Base-by-base conservation (phyloP, 345 rosid species). In the Litchi chinensis region DNA sequence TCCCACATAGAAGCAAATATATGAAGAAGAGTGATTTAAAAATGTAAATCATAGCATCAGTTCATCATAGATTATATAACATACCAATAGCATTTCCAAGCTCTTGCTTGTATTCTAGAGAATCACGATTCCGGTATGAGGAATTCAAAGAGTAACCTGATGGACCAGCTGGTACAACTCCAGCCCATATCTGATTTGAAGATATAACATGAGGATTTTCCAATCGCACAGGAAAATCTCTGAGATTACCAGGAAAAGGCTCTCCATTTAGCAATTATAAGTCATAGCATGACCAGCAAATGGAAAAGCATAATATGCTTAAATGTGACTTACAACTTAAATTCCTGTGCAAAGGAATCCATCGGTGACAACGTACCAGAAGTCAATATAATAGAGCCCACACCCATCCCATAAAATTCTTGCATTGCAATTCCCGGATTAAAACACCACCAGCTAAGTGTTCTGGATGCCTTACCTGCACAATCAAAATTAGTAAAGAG, bases 191-290 rank as follows among this genome's bases (percentile, higher is more conserved):
- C 86, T 96, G 98, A 84, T 88, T 86, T 70, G 93, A 86, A 77
- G 97, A 90, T 85, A 96, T 96, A 76, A 93, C 99, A 86, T 96
- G 99, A 84, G 99, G 99, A 83, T 96, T 96, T 85, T 96, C 98
- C 89, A 96, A 71, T 74, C 88, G 92, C 80, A 96, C 65, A 57
- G 99, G 98, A 91, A 96, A 96, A 77, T 91, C 84, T 85, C 98
- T 96, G 87, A 76, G 80, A 79, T 80, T 70, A 59, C 69, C 83
- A 75, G 64, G 40, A 78, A 63, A 43, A 65, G 66, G 65, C 76
- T 82, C 76, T 57, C 79, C 68, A 77, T 52, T 82, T 41, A 71
- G 83, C 70, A 73, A 78, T 76, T 85, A 73, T 62, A 78, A 75
- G 68, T 72, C 28, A 50, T 43, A 28, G 18, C 70, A 80, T 78